Percentiles rank a stretch among this genome's conserved stretches.
Conservation (phyloP, 345 rosid genomes). For the Brassica rapa region DNA sequence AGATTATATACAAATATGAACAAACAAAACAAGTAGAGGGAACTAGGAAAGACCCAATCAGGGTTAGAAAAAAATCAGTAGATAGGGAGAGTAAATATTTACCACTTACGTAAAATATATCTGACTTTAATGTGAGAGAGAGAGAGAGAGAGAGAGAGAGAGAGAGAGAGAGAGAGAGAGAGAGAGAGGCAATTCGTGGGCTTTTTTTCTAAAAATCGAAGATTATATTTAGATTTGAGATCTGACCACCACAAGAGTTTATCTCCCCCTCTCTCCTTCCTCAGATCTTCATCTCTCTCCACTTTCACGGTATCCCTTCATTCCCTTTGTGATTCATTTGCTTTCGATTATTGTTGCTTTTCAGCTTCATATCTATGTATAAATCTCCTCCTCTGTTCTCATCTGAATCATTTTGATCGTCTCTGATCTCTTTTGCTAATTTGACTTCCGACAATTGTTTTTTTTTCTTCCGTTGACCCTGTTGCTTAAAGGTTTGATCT, state of each 20-base stretch:
- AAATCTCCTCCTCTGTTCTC: neutral
- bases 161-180: neutral
- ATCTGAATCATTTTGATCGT: neutral
- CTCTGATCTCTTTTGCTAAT: neutral
- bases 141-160: neutral
- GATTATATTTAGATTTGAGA: conserved; percentile 3
- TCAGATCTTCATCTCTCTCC: neutral
- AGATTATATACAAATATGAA: neutral
- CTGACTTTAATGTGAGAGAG: neutral
- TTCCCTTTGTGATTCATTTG: neutral
- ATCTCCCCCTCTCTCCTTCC: neutral
- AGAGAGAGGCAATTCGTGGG: neutral
- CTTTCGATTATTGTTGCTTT: too few species aligned
- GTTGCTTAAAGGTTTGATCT: neutral
- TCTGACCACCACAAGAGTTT: neutral
- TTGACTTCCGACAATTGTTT: neutral
- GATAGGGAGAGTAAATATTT: neutral
- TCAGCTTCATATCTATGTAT: too few species aligned
- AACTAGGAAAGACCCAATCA: neutral
- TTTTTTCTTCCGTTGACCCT: neutral
- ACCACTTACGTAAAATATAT: neutral
- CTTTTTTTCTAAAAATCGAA: neutral
- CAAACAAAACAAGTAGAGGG: neutral
- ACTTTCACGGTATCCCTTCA: conserved; percentile 3
- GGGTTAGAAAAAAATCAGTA: neutral